These are phyloP conservation scores for Baorangia bicolor DNA, from an alignment of 768 basidiomycete species.

Conservation along the genomic window DNA sequence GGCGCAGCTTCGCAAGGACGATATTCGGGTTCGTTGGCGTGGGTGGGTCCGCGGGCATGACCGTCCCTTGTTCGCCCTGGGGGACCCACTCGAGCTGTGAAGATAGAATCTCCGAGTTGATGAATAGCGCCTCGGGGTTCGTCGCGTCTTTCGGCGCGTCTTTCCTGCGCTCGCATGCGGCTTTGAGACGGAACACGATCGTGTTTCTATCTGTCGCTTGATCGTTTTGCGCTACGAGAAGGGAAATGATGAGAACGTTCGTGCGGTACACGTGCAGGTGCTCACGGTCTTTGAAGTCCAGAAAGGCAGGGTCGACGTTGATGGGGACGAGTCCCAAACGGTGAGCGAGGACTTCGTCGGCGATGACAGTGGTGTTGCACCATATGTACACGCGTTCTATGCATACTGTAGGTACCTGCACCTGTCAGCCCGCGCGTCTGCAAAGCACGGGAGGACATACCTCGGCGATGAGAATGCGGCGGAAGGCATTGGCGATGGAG, in stretches of 20 bases:
- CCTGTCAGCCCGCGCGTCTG: background rate
- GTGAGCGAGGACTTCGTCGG: slow-evolving; percentile 90
- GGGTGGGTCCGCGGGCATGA: slow-evolving; percentile 55
- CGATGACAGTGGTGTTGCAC: slow-evolving; percentile 93
- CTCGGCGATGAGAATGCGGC: slow-evolving; percentile 92
- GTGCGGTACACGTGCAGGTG: background rate
- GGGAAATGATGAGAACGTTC: background rate
- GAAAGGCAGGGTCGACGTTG: slow-evolving; percentile 73
- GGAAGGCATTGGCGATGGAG: slow-evolving; percentile 91
- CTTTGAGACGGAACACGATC: slow-evolving; percentile 76
- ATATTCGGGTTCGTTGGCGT: slow-evolving; percentile 77
- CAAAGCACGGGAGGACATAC: slow-evolving; percentile 41
- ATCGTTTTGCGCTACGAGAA: slow-evolving; percentile 41
- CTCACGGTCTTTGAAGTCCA: slow-evolving; percentile 55
- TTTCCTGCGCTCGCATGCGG: slow-evolving; percentile 62
- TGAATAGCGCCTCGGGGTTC: slow-evolving; percentile 64
- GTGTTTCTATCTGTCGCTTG: slow-evolving; percentile 87
- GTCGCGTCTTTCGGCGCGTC: slow-evolving; percentile 50
- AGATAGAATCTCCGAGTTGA: slow-evolving; percentile 67
- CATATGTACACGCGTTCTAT: slow-evolving; percentile 91
- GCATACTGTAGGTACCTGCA: slow-evolving; percentile 84
- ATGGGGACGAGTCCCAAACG: slow-evolving; percentile 91
- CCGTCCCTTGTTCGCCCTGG: slow-evolving; percentile 73
- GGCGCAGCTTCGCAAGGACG: slow-evolving; percentile 86
- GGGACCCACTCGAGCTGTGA: slow-evolving; percentile 73